These are phyloP conservation scores for Bacidia gigantensis DNA, from an alignment of 495 filamentous ascomycete genomes.

Conservation along the genomic window DNA sequence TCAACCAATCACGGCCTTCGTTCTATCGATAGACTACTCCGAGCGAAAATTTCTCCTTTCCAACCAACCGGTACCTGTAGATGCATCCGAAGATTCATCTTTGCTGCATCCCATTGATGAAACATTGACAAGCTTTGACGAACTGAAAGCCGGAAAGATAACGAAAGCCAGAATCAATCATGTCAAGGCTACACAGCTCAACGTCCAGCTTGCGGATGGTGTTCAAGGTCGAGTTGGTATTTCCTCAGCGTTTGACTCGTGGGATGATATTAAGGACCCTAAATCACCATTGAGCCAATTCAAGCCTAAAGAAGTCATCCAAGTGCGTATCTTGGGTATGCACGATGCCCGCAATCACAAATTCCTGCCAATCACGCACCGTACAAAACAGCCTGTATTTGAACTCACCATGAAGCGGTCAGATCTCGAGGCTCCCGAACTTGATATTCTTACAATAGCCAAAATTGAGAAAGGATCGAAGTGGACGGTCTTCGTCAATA, in stretches of 20 bases:
- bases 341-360: conserved; percentile 83
- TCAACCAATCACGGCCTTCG: conserved; percentile 55
- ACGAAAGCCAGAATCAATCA: conserved; percentile 68
- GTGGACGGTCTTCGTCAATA: conserved; percentile 79
- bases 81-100: conserved; percentile 22
- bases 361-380: conserved; percentile 82
- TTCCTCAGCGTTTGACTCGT: conserved; percentile 75
- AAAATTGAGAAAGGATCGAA: conserved; percentile 55
- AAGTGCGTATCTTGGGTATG: conserved; percentile 68
- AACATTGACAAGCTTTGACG: conserved; percentile 45
- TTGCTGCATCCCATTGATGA: conserved; percentile 58
- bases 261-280: conserved; percentile 69
- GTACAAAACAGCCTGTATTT: conserved; percentile 64
- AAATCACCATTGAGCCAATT: conserved; percentile 66
- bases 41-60: conserved; percentile 42
- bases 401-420: conserved; percentile 79
- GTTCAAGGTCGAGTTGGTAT: conserved; percentile 83
- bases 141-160: conserved; percentile 58
- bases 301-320: conserved; percentile 51
- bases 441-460: conserved; percentile 53
- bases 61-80: conserved; percentile 20
- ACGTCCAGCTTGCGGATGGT: conserved; percentile 79
- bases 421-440: conserved; percentile 40
- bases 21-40: conserved; percentile 51
- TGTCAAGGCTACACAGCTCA: conserved; percentile 79